These are phyloP conservation scores for Fusarium tricinctum DNA, from an alignment of 2,329 filamentous ascomycete genomes.

Conservation along the genomic window DNA sequence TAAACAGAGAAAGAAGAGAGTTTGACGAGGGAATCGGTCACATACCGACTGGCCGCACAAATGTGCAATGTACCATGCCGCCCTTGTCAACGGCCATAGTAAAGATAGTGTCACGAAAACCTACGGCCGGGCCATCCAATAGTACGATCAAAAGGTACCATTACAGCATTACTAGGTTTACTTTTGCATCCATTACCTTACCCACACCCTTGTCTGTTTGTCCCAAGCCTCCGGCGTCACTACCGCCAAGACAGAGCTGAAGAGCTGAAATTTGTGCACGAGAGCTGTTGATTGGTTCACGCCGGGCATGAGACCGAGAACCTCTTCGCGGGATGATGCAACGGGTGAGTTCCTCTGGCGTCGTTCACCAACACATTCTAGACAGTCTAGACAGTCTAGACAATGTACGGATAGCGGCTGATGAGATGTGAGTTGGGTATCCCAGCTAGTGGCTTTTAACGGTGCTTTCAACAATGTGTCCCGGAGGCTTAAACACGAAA, in stretches of 20 bases:
- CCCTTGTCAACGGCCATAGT: slow-evolving; percentile 1
- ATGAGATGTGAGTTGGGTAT: background rate
- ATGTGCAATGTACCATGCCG: background rate
- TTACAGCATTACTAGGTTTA: background rate
- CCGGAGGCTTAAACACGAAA: background rate
- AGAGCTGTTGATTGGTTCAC: slow-evolving; percentile 7
- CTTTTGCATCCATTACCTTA: background rate
- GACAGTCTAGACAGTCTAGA: background rate
- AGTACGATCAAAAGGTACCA: slow-evolving; percentile 11
- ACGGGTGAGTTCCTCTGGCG: slow-evolving; percentile 34
- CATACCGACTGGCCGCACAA: slow-evolving; percentile 1
- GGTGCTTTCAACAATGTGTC: slow-evolving; percentile 8
- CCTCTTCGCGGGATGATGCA: slow-evolving; percentile 13
- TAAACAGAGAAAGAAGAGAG: slow-evolving; percentile 5
- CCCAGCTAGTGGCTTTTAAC: slow-evolving; percentile 15
- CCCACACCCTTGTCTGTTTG: slow-evolving; percentile 1
- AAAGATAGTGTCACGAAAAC: background rate
- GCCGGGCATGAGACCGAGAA: slow-evolving; percentile 2
- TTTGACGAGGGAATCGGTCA: slow-evolving; percentile 12
- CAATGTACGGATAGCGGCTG: background rate
- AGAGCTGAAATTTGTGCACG: slow-evolving; percentile 1
- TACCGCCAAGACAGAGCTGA: slow-evolving; percentile 15
- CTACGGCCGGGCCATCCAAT: slow-evolving; percentile 1
- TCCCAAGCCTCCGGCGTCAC: slow-evolving; percentile 39
- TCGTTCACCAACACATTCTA: background rate